phyloP scores from a whole-genome alignment of 805 yeast genomes.

The Yarrowia sp. region DNA sequence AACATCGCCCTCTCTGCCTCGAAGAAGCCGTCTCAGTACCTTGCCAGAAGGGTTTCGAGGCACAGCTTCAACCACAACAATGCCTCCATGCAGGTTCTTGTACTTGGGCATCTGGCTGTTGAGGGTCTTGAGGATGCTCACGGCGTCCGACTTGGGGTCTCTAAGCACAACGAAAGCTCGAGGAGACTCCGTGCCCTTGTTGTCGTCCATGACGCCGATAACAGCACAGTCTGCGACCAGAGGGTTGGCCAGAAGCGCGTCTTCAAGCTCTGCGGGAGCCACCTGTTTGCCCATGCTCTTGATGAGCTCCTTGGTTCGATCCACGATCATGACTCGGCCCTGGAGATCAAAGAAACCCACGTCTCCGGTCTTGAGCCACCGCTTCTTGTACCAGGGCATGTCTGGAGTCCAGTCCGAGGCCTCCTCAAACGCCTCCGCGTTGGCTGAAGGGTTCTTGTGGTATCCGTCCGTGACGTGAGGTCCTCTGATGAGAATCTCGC shows the following conservation, averaged over 20 bases:
- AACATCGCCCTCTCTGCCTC: constrained; percentile 46
- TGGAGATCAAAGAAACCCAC: constrained; percentile 47
- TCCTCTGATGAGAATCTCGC: constrained; percentile 54
- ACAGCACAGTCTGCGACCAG: constrained; percentile 86
- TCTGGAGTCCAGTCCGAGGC: constrained; percentile 27
- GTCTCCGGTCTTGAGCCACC: constrained; percentile 60
- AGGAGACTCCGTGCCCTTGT: constrained; percentile 70
- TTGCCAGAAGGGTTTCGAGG: constrained; percentile 96
- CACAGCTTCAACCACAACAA: constrained; percentile 71
- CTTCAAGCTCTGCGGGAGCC: constrained; percentile 93
- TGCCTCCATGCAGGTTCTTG: constrained; percentile 45
- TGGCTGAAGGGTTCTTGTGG: constrained; percentile 50
- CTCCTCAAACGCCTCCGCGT: constrained; percentile 46
- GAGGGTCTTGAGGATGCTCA: constrained; percentile 36
- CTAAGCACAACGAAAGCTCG: constrained; percentile 39
- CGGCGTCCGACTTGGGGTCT: constrained; percentile 29
- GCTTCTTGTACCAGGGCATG: constrained; percentile 3
- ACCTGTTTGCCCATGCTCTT: constrained; percentile 63
- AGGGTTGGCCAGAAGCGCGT: constrained; percentile 71
- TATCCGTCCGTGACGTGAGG: constrained; percentile 54
- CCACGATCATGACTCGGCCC: constrained; percentile 50
- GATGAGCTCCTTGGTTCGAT: constrained; percentile 41
- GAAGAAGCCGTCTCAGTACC: constrained; percentile 84
- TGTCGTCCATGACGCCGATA: constrained; percentile 61
- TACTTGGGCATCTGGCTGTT: constrained; percentile 41